Conservation (phyloP, 1,139 yeast genomes). For the Debaryomyces robertsiae region DNA sequence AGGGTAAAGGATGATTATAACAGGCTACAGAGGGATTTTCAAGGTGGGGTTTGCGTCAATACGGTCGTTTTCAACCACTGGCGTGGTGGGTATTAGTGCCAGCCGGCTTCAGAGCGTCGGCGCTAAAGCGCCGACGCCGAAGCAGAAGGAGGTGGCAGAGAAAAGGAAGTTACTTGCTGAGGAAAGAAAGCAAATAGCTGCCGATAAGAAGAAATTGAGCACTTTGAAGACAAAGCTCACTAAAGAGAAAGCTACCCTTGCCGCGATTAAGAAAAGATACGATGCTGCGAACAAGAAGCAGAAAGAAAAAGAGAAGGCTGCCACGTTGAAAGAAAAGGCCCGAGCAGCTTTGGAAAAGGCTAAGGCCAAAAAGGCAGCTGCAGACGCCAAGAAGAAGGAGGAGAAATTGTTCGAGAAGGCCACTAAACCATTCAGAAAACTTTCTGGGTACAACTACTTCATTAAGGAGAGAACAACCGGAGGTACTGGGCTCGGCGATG, state of each 20-base stretch:
- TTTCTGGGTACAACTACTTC: slow-evolving; percentile 33
- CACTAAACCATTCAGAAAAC: slow-evolving; percentile 28
- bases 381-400: slow-evolving; percentile 19
- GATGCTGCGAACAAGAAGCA: slow-evolving; percentile 20
- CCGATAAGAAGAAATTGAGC: slow-evolving; percentile 16
- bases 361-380: slow-evolving; percentile 16
- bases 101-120: slow-evolving; percentile 1
- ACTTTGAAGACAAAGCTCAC: slow-evolving; percentile 21
- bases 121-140: slow-evolving; percentile 1
- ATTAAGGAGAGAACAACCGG: slow-evolving; percentile 20
- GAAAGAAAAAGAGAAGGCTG: slow-evolving; percentile 18
- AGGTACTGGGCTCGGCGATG: slow-evolving; percentile 19
- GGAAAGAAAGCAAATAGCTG: slow-evolving; percentile 14
- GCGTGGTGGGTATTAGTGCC: slow-evolving; percentile 2
- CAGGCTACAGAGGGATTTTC: slow-evolving; percentile 1
- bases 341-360: slow-evolving; percentile 17
- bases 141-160: slow-evolving; percentile 6
- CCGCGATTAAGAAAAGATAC: slow-evolving; percentile 23
- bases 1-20: not conserved
- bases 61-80: not conserved
- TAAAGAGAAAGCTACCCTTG: slow-evolving; percentile 28
- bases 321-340: slow-evolving; percentile 16
- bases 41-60: not conserved
- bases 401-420: slow-evolving; percentile 28
- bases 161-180: slow-evolving; percentile 13